phyloP scores from a whole-genome alignment of 805 yeast species.

The Wickerhamomyces pijperi region DNA sequence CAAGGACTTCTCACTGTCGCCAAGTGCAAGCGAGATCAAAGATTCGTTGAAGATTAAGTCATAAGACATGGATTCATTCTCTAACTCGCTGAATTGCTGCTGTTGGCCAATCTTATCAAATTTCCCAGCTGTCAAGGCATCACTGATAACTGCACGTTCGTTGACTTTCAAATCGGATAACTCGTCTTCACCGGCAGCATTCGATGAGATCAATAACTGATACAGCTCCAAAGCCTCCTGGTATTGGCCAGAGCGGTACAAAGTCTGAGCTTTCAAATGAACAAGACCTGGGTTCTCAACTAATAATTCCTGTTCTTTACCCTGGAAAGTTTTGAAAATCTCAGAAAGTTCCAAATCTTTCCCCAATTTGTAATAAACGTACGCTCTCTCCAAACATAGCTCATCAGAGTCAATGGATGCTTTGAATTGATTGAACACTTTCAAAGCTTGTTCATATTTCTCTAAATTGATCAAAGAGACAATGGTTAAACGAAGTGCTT shows the following conservation, averaged over 20 bases:
- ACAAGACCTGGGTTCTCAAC: conserved; percentile 25
- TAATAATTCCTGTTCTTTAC: conserved; percentile 7
- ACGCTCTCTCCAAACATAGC: conserved; percentile 43
- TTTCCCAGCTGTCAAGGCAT: conserved; percentile 17
- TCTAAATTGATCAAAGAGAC: conserved; percentile 59
- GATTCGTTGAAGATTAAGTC: conserved; percentile 61
- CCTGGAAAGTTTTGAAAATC: conserved; percentile 6
- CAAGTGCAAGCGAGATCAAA: conserved; percentile 36
- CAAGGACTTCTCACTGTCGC: conserved; percentile 29
- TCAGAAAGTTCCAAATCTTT: conserved; percentile 21
- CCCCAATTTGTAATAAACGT: conserved; percentile 49
- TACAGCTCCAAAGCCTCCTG: conserved; percentile 41
- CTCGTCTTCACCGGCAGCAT: conserved; percentile 24
- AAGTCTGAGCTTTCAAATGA: conserved; percentile 42
- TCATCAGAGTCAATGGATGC: conserved; percentile 21
- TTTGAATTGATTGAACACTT: conserved; percentile 28
- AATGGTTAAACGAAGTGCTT: conserved; percentile 34
- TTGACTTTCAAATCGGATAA: conserved; percentile 50
- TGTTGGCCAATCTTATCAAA: conserved; percentile 6
- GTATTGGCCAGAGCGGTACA: conserved; percentile 39
- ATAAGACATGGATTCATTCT: conserved; percentile 28
- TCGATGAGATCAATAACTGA: conserved; percentile 29
- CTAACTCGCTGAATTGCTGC: too few species aligned
- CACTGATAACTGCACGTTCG: conserved; percentile 58
- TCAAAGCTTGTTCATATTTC: conserved; percentile 41